Percentiles rank a stretch among this genome's conserved stretches.
phyloP scores from a whole-genome alignment of 2,329 filamentous ascomycete genomes.

The Clathrospora elynae region DNA sequence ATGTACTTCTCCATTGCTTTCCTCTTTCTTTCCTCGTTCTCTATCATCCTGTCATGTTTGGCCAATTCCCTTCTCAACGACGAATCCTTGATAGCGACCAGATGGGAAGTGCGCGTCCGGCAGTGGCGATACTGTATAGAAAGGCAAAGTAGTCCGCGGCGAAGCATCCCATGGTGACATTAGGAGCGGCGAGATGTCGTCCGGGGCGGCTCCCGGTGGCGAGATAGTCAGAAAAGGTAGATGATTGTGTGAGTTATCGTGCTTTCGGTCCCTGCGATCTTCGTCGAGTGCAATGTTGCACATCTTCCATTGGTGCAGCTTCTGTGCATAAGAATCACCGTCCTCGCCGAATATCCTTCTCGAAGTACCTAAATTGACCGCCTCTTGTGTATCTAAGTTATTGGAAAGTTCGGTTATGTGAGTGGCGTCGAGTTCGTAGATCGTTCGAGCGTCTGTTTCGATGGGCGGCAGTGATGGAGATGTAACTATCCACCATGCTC shows the following conservation, averaged over 20 bases:
- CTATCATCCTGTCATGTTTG: background rate
- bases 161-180: conserved; percentile 9
- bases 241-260: background rate
- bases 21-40: no score
- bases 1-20: no score
- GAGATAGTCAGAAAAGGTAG: conserved; percentile 12
- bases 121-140: conserved; percentile 9
- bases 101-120: conserved; percentile 14
- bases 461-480: conserved; percentile 14
- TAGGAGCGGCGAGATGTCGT: conserved; percentile 16
- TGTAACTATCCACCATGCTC: conserved; percentile 10
- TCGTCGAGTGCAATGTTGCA: conserved; percentile 13
- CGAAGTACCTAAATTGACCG: conserved; percentile 20
- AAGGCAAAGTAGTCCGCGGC: conserved; percentile 4
- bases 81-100: conserved; percentile 1
- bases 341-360: conserved; percentile 20
- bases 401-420: conserved; percentile 29
- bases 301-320: conserved; percentile 15
- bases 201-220: conserved; percentile 8
- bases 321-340: conserved; percentile 12
- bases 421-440: conserved; percentile 31
- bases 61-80: no score
- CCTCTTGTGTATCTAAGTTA: conserved; percentile 21
- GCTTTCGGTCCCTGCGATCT: background rate
- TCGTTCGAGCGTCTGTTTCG: conserved; percentile 27